A percentile compares a stretch with the other conserved stretches of the same genome.
These are phyloP conservation scores for Climacium dendroides DNA, from an alignment of 225 moss, liverwort and hornwort species.

Conservation along the genomic window DNA sequence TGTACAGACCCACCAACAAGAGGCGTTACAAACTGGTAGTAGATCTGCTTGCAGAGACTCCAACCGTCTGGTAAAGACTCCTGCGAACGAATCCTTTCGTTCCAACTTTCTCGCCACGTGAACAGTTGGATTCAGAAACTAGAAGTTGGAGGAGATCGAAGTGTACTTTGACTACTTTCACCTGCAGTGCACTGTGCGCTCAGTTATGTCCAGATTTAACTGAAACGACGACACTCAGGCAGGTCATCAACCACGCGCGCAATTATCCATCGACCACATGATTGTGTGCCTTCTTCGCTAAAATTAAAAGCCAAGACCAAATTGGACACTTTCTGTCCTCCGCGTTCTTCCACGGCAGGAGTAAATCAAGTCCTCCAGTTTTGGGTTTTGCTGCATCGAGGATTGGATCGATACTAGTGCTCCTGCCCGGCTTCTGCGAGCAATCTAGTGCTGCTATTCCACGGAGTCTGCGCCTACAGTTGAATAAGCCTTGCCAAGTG, in stretches of 20 bases:
- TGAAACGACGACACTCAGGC: too few relatives aligned
- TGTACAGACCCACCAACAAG: constrained; percentile 15
- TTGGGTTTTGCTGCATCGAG: neutral
- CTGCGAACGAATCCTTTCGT: neutral
- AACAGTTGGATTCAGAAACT: neutral
- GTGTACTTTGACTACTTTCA: neutral
- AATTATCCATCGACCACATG: neutral
- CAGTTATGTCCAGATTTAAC: neutral
- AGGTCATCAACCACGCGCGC: too few relatives aligned
- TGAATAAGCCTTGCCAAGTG: neutral
- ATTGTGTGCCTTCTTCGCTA: neutral
- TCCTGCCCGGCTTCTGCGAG: neutral
- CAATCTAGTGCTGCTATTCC: neutral
- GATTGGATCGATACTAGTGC: neutral
- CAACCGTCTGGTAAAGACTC: neutral
- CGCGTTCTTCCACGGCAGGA: too few relatives aligned
- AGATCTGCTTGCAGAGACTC: constrained; percentile 5
- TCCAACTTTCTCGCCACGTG: too few relatives aligned
- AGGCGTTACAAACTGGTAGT: constrained; percentile 10
- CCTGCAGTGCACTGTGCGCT: neutral
- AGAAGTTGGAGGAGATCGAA: neutral
- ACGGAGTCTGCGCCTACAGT: neutral
- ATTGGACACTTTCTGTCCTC: neutral
- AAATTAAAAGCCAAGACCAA: neutral
- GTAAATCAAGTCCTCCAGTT: neutral